Conservation (phyloP, 768 basidiomycete species). For the Leccinum uliginosum region DNA sequence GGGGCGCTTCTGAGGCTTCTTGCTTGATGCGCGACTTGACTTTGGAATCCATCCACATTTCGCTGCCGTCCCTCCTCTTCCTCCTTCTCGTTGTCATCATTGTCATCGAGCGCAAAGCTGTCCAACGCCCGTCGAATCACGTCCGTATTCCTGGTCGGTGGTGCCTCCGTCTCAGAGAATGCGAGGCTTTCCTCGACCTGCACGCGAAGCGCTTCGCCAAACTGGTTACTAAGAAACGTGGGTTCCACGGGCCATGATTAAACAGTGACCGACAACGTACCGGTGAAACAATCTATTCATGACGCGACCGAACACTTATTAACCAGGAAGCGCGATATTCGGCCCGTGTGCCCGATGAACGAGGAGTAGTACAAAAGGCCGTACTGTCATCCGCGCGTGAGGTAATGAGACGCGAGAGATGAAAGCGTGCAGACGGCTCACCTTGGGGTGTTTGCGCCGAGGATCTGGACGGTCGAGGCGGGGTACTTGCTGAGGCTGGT, state of each 20-base stretch:
- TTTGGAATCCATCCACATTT: too few species aligned
- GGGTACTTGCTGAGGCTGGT: too few species aligned
- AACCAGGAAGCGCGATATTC: conserved; percentile 97
- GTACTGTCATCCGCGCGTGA: conserved; percentile 51
- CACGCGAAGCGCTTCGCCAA: conserved; percentile 87
- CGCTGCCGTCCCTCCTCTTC: conserved; percentile 36
- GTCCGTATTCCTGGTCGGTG: conserved; percentile 88
- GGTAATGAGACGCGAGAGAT: neutral
- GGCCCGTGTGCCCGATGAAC: conserved; percentile 96
- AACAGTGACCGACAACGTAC: conserved; percentile 36
- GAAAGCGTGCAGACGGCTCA: conserved; percentile 20
- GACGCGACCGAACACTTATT: conserved; percentile 99
- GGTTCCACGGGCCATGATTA: neutral
- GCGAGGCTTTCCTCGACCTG: conserved; percentile 95
- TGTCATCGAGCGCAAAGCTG: conserved; percentile 66
- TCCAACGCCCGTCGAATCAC: conserved; percentile 87
- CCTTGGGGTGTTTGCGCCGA: conserved; percentile 73
- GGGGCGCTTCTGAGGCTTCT: too few species aligned
- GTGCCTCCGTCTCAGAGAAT: conserved; percentile 90
- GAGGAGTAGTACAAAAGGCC: conserved; percentile 96
- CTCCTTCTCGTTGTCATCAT: conserved; percentile 51
- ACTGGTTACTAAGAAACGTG: conserved; percentile 57
- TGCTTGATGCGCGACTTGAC: too few species aligned
- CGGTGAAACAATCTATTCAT: conserved; percentile 91
- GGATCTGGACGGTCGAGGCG: too few species aligned